Conservation (phyloP, 345 rosid species). For the Acer yangbiense region DNA sequence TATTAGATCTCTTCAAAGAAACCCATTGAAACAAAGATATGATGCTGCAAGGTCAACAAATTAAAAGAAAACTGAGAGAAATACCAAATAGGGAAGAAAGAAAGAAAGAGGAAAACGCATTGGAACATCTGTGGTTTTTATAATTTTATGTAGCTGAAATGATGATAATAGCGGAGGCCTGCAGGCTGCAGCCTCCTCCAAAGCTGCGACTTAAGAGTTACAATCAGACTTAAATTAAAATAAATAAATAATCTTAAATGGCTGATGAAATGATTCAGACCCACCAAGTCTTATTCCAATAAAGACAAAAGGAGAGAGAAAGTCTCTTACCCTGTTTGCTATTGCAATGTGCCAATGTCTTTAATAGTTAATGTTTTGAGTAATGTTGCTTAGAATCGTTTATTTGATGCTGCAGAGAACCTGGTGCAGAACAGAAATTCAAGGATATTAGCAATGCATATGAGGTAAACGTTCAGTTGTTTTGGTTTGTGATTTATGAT, state of each 20-base stretch:
- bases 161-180: not conserved
- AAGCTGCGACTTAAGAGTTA: not conserved
- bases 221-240: not conserved
- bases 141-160: not conserved
- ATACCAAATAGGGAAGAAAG: not conserved
- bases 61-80: not conserved
- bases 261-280: not conserved
- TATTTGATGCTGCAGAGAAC: constrained; percentile 56
- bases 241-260: not conserved
- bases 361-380: not conserved
- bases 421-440: constrained; percentile 90
- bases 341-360: not conserved
- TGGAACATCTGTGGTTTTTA: not conserved
- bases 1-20: not conserved
- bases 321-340: not conserved
- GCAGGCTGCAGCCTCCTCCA: not conserved
- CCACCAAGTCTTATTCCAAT: not conserved
- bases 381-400: constrained; percentile 1
- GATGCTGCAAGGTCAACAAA: not conserved
- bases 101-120: not conserved
- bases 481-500: constrained; percentile 13
- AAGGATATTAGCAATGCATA: constrained; percentile 99
- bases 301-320: no score
- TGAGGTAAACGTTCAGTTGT: constrained; percentile 58
- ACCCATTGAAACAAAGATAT: not conserved